Base-by-base conservation (phyloP, 202 grass and related monocot species). In the Schoenoplectus triqueter region DNA sequence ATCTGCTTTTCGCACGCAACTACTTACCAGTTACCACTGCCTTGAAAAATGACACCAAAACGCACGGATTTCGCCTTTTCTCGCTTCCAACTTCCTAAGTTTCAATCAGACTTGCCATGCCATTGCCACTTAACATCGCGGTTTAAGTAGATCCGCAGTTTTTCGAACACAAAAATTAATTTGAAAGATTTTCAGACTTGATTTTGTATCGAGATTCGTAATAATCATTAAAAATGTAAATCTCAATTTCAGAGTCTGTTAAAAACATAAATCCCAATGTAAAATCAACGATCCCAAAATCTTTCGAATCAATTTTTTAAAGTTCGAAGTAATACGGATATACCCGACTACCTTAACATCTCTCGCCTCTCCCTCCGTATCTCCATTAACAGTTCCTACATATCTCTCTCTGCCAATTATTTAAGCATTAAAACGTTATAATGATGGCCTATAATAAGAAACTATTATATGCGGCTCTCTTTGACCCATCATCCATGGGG, bases 61-160 rank as follows among this genome's bases (percentile, higher is more conserved):
- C 60, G 54, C 68, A 85, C 69, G 67, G 83, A 85, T 85, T 63
- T 76, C 13, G 31, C 84, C 73, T 86, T 86, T 59, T 86, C 61
- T 66, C 59, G 67, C 72, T 47, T 47, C 45, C 45, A 31, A 31
- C 31, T 31, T 31, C 31, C 31, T 1, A 47, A 47, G 45, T 66
- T 66, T 59, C 10, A 47, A 77, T 51, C 50, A 62, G 19, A 48
- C 41, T 61, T 57, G 10, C 21, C 56, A 46, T 64, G 10, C 22
- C 60, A 47, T 47, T 47, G 45, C 31, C 31, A 31, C 31, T 31
- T 31, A 31, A 31, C 31, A 31, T 31, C 31, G 31, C 31, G 31
- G 31, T 31, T 31, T 31, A 1, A 31, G 31, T 31, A 31, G 31
- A 31, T 31, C 31, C 31, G 31, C 31, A 31, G 31, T 31, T 0